Base-by-base conservation (phyloP, 768 basidiomycete genomes). In the Mrakia hoshinonis region DNA sequence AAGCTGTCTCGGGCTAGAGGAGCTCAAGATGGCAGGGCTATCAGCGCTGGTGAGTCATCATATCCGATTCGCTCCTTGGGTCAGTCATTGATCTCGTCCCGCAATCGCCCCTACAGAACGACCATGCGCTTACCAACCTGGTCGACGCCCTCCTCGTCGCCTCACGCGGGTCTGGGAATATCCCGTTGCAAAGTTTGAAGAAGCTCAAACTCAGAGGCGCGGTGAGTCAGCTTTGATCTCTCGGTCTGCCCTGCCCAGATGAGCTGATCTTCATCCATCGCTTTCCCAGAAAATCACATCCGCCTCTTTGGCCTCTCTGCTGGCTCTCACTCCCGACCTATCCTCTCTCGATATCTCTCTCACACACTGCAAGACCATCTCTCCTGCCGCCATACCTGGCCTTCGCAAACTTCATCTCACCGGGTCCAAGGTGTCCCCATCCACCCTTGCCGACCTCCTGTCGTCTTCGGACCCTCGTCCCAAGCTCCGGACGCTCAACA, bases 261-360 rank as follows among this genome's bases (percentile, higher is more conserved):
- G 12, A 31, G 31, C 3, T 12, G 10, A 10, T 34, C 18, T 11
- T 34, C 34, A 15, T 55, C 55, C 18, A 4, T 22, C 26, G 58
- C 31, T 31, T 24, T 51, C 26, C 49, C 0, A 61, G 58, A 61
- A 61, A 61, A 61, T 61, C 58, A 61, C 58, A 15, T 18, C 58
- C 4, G 36, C 58, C 58, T 34, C 58, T 20, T 31, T 61, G 31
- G 34, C 31, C 36, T 36, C 31, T 15, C 34, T 61, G 5, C 58
- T 61, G 18, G 31, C 58, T 20, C 58, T 61, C 58, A 61, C 36
- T 22, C 58, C 58, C 18, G 4, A 31, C 22, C 58, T 61, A 22
- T 15, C 31, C 18, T 61, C 58, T 18, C 58, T 61, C 58, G 58
- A 61, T 31, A 61, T 61, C 58, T 61, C 58, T n/a, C 58, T 61